These are phyloP conservation scores for Claviceps purpurea DNA, from an alignment of 2,329 filamentous ascomycete genomes.

Conservation along the genomic window DNA sequence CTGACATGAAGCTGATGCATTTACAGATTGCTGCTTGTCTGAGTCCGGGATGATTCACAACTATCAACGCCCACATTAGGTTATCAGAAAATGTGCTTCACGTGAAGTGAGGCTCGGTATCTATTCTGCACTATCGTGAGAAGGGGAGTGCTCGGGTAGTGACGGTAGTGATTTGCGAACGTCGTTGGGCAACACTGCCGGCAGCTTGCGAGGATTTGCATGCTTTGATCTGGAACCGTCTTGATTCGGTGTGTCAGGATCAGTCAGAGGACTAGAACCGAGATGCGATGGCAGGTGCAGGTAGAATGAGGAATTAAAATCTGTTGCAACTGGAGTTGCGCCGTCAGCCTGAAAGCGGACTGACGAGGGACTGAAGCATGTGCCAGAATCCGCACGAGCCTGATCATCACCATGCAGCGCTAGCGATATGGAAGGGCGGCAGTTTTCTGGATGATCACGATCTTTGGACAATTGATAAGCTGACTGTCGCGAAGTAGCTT, in stretches of 20 bases:
- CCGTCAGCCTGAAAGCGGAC: neutral
- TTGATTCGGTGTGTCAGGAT: conserved; percentile 6
- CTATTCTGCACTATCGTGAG: conserved; percentile 24
- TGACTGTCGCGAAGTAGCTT: conserved; percentile 7
- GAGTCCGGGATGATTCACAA: neutral
- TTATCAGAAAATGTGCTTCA: conserved; percentile 1
- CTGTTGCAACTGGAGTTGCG: conserved; percentile 3
- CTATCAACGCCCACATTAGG: neutral
- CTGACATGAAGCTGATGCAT: neutral
- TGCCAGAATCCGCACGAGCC: neutral
- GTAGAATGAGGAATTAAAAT: conserved; percentile 7
- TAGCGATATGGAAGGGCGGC: neutral
- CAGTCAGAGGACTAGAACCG: conserved; percentile 11
- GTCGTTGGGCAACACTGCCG: conserved; percentile 8
- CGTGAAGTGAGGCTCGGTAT: neutral
- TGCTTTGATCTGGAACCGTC: conserved; percentile 1
- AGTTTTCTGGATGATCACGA: neutral
- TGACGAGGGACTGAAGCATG: neutral
- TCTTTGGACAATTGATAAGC: neutral
- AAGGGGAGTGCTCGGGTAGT: conserved; percentile 11
- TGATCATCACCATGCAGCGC: neutral
- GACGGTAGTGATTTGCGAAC: conserved; percentile 28
- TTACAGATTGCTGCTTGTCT: neutral
- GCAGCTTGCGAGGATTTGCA: neutral
- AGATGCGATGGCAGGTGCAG: conserved; percentile 16